Evolutionary conservation across 2,329 filamentous ascomycete genomes (phyloP).

Genomic region (Epichloe coenophiala): DNA sequence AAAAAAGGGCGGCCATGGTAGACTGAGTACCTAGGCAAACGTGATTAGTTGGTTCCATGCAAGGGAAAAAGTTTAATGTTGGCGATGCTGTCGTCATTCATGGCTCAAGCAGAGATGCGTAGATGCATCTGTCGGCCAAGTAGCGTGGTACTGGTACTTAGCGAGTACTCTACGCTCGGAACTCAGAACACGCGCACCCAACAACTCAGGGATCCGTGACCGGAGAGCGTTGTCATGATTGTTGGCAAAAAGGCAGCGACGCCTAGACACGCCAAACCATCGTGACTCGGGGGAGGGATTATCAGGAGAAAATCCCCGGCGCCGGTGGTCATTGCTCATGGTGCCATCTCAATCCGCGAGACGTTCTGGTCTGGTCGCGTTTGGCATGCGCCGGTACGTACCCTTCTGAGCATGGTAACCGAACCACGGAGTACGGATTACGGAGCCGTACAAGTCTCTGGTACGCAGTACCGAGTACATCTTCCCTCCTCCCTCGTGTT

Average conservation of each 20-base stretch:
- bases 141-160: not conserved
- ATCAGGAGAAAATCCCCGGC: not conserved
- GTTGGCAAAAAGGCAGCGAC: not conserved
- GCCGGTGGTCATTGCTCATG: not conserved
- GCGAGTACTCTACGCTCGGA: not conserved
- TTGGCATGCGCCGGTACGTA: not conserved
- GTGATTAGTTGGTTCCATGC: not conserved
- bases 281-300: not conserved
- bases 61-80: slow-evolving; percentile 3
- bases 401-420: not conserved
- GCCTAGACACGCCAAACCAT: not conserved
- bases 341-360: not conserved
- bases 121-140: too few species aligned
- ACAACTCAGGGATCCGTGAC: not conserved
- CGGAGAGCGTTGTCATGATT: not conserved
- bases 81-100: slow-evolving; percentile 2
- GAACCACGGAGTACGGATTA: not conserved
- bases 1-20: not conserved
- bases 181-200: not conserved
- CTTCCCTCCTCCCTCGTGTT: slow-evolving; percentile 5
- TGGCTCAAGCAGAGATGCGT: not conserved
- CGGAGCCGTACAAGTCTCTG: not conserved
- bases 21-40: not conserved
- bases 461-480: not conserved
- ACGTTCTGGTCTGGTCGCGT: not conserved